Base-by-base conservation (phyloP, 805 yeast genomes). In the Suhomyces vadensis region DNA sequence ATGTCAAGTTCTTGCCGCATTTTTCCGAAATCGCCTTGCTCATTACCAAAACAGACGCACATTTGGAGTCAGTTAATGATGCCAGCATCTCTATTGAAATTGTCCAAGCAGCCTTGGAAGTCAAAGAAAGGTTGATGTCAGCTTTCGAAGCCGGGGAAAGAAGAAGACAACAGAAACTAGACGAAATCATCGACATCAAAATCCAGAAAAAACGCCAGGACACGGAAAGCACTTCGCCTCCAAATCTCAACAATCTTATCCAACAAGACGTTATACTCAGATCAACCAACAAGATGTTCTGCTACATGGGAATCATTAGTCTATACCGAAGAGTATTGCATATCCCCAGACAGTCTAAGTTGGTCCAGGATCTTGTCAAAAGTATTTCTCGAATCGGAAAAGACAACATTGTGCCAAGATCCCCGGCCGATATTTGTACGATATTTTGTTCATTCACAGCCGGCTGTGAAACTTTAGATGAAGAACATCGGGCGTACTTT, bases 1-100 rank as follows among this genome's bases (percentile, higher is more conserved):
- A 86, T 50, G 68, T 82, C 9, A 71, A 71, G 47, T 72, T 85
- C 44, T 64, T 86, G 16, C 83, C 86, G 0, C 70, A 75, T 24
- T 78, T 79, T 48, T 73, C 83, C 16, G 74, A 78, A 35, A 71
- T 83, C 6, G 67, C 67, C 0, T 41, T 61, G 4, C 53, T 71
- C 4, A 65, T 71, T 2, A 52, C 67, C 20, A 57, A 57, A 41
- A 61, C 63, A 1, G 61, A 67, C 22, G 31, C 39, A 1, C 56
- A 56, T 41, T 39, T 61, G 37, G 43, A 36, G 6, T 17, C 35
- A 2, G 23, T 37, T 11, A 47, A 45, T 31, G 41, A 46, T 7
- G 36, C 29, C 3, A 23, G 38, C 5, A 37, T 63, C 3, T 61
- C 67, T 0, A 38, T 51, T 3, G 44, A 44, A 4, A 47, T 63